Conservation (phyloP, 345 rosid species). For the Capsella bursapastoris region DNA sequence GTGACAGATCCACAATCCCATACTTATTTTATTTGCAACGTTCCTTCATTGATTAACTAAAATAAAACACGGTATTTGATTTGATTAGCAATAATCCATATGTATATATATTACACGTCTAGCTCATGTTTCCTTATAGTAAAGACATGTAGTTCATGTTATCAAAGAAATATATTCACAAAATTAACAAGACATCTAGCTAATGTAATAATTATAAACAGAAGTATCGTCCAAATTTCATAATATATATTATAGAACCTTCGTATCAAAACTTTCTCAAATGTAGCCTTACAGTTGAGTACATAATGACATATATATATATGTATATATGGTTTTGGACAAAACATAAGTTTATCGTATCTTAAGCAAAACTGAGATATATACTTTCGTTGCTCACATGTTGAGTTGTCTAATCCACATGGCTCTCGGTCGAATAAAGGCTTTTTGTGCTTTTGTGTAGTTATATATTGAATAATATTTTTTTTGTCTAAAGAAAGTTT, state of each 20-base stretch:
- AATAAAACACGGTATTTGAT: background rate
- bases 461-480: background rate
- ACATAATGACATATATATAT: too few relatives aligned
- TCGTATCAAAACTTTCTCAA: background rate
- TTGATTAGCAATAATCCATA: background rate
- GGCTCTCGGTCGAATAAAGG: slow-evolving; percentile 13
- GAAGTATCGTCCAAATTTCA: too few relatives aligned
- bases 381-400: background rate
- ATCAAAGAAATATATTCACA: background rate
- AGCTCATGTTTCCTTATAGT: background rate
- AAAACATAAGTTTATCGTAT: background rate
- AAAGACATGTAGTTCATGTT: background rate
- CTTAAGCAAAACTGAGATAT: background rate
- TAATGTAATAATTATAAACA: background rate
- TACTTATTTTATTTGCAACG: slow-evolving; percentile 12
- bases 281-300: background rate
- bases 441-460: slow-evolving; percentile 1
- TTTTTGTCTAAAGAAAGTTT: background rate
- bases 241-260: background rate
- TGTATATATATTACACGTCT: background rate
- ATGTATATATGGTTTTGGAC: too few relatives aligned
- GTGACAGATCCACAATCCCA: slow-evolving; percentile 9
- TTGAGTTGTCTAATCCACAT: slow-evolving; percentile 7
- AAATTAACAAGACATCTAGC: background rate
- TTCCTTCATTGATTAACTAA: background rate